Base-by-base conservation (phyloP, 208 protist genomes). In the Herpetomonas tarakana region DNA sequence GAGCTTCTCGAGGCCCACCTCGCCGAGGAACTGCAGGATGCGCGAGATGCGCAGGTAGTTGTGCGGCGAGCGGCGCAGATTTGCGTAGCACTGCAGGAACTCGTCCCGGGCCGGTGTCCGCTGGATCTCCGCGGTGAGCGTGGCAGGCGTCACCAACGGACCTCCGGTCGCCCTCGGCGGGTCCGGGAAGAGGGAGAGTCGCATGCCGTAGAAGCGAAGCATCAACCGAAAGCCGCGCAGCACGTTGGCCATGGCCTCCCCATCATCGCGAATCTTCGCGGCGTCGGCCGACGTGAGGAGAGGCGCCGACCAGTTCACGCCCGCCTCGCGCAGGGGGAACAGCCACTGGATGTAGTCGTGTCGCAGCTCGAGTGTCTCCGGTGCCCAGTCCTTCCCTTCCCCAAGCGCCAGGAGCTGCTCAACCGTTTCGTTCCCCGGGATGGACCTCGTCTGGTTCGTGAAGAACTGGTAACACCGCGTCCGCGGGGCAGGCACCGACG, bases 341-440 rank as follows among this genome's bases (percentile, higher is more conserved):
- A 93, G 49, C 73, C 78, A 92, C 65, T 91, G 88, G 46, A 93
- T 81, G 62, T 87, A 92, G 44, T 68, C 65, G 63, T 93, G 79
- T 2, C 86, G 64, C 44, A 56, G 4, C 71, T 96, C 86, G 7
- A 94, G 69, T 30, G 55, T 35, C 3, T 65, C 30, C 2, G 68
- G 77, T 16, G 21, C 16, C 68, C 61, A 78, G 19, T 70, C 30
- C 18, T 19, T 39, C 21, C 30, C 25, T 70, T 67, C 18, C 45
- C 65, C 62, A 6, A 56, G 49, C 22, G 51, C 30, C 2, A 83
- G 78, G 21, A 86, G 67, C 4, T 83, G 70, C n/a, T 81, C 62
- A 4, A 92, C 72, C 26, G 57, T 64, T 21, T 84, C 76, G 18
- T 53, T 7, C 1, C 65, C 57, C 4, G 66, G 68, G 7, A 31